Evolutionary conservation across 129 eudicot genomes (phyloP), one percentile per base, ranked within the genome.

Genomic region (Helichrysum umbraculigerum): DNA sequence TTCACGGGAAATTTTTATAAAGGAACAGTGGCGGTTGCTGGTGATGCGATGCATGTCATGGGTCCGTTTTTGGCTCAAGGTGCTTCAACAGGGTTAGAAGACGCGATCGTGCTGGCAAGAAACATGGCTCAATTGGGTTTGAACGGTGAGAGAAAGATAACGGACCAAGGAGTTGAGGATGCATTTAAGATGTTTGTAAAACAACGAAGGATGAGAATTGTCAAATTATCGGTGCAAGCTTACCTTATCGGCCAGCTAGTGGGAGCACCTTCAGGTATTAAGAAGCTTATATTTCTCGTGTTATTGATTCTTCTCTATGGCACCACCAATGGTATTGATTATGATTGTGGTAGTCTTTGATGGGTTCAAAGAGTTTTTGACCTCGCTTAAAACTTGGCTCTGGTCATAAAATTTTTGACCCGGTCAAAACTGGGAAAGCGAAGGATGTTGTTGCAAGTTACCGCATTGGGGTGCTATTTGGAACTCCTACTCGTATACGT

Each of bases 21-120:
- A 42, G 91, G 85, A 58, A 78, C 78, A 15, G 79, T 86, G 2
- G 70, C 78, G 25, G 89, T 90, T 51, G 96, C 96, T 0, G 96
- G 96, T 34, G 96, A 90, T 34, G 93, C 96, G 16, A 77, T 88
- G 85, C 96, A 88, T 60, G 84, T 86, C 12, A 90, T 90, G 96
- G 87, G 89, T 16, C 96, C 96, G 2, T 88, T 86, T 76, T 74
- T 90, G 7, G 93, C 91, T 32, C 96, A 90, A 64, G 96, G 93
- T 72, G 93, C 91, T 34, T 86, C 93, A 2, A 86, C 93, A 1
- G 91, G 83, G 32, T 60, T 88, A 19, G 96, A 90, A 84, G 96
- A 90, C 74, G 89, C 93, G 0, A 50, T 90, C 12, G 89, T 88
- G 75, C 60, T 88, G 2, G 93, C 85, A 22, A 77, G 96, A 76